Conservation (phyloP, 306 rosid species). For the Prunus mongolica region DNA sequence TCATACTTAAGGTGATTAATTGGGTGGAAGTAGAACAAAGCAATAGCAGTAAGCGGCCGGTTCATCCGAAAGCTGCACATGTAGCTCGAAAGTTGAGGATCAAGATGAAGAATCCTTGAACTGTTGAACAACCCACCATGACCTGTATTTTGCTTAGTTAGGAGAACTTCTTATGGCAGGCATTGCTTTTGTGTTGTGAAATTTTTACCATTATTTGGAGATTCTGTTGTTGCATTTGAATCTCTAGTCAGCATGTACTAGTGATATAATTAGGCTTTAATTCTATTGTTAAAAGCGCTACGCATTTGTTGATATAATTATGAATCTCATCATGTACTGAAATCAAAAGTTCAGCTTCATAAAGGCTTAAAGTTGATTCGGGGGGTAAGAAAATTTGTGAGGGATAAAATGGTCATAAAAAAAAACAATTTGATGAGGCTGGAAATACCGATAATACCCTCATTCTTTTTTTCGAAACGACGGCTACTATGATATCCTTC, state of each 20-base stretch:
- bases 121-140: neutral
- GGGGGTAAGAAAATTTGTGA: too few relatives aligned
- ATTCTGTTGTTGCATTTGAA: neutral
- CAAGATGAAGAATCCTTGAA: conserved; percentile 84
- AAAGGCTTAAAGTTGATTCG: too few relatives aligned
- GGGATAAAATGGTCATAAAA: too few relatives aligned
- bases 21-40: conserved; percentile 88
- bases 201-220: neutral
- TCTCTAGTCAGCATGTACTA: neutral
- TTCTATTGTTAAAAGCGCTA: neutral
- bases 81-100: conserved; percentile 82
- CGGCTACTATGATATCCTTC: too few relatives aligned
- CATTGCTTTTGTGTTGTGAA: neutral
- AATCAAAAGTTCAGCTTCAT: too few relatives aligned
- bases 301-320: neutral
- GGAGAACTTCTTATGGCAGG: conserved; percentile 33
- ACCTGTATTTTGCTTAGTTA: neutral
- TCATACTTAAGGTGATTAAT: conserved; percentile 67
- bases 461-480: too few relatives aligned
- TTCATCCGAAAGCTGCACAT: conserved; percentile 77
- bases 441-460: too few relatives aligned
- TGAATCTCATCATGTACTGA: too few relatives aligned
- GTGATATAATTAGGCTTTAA: neutral
- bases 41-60: conserved; percentile 51
- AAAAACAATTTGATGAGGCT: too few relatives aligned